Conservation (phyloP, 2,329 filamentous ascomycete species). For the Aspergillus persii region DNA sequence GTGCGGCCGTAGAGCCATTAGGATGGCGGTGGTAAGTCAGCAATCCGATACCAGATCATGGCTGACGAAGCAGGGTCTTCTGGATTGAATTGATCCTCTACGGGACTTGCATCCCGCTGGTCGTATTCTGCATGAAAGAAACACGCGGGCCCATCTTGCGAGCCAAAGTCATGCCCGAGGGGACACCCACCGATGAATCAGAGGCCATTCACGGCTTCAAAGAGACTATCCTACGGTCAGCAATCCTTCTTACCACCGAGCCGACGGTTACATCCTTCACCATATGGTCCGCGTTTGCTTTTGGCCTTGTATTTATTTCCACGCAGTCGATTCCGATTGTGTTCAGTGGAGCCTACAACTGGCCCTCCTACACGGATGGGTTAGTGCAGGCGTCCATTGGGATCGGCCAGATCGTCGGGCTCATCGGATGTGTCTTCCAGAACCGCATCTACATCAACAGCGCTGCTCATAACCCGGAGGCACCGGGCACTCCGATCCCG, state of each 20-base stretch:
- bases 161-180: not conserved
- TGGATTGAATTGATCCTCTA: constrained; percentile 41
- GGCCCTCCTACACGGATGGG: constrained; percentile 32
- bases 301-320: constrained; percentile 45
- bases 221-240: constrained; percentile 36
- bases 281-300: constrained; percentile 45
- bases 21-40: constrained; percentile 18
- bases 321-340: constrained; percentile 44
- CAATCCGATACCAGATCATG: not conserved
- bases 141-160: constrained; percentile 37
- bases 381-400: constrained; percentile 44
- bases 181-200: not conserved
- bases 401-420: constrained; percentile 42
- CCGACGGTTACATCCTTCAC: constrained; percentile 45
- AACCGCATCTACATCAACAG: constrained; percentile 26
- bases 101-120: constrained; percentile 35
- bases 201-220: not conserved
- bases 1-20: constrained; percentile 34
- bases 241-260: constrained; percentile 41
- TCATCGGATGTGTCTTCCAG: constrained; percentile 28
- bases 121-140: constrained; percentile 41
- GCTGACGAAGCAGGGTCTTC: constrained; percentile 7
- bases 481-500: constrained; percentile 41
- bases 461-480: constrained; percentile 38
- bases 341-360: constrained; percentile 34